Evolutionary conservation across 345 rosid species (phyloP), one percentile per base, ranked within the genome.

Genomic region (Hirschfeldia incana): DNA sequence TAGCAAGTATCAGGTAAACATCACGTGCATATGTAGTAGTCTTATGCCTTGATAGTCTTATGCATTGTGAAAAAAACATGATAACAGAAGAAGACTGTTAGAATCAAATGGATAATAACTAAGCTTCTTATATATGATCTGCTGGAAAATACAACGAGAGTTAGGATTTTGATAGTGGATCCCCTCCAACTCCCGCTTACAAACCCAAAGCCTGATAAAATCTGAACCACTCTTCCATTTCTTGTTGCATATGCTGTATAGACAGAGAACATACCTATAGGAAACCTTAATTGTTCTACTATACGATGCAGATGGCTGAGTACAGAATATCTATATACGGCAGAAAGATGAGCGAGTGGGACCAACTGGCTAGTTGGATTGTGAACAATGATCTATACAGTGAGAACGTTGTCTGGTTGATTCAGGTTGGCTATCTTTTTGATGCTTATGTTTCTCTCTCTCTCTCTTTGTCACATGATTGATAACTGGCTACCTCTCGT

Each of bases 301-400:
- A 29, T 29, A 29, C 46, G 59, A 60, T 78, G 74, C 94, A 96
- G 99, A 96, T 96, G 99, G 98, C 99, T 53, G 98, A 96, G 82
- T 96, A 96, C 79, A 86, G 99, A 84, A 82, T 96, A 86, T 96
- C 99, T 46, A 93, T 96, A 79, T 93, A 96, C 66, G 99, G 99
- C 37, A 85, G 99, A 85, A 96, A 96, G 86, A 94, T 92, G 89
- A 93, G 98, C 46, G 98, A 96, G 76, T 96, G 99, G 99, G 99
- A 96, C 70, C 98, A 96, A 82, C 61, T 96, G 81, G 99, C 99
- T 76, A 92, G 98, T 84, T 96, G 99, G 99, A 96, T 96, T 75
- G 97, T 96, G 82, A 96, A 96, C 87, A 96, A 93, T 84, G 98
- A 93, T 49, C 80, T 96, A 75, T 96, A 93, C 87, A 90, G 97